Conservation (phyloP, 768 basidiomycete genomes). For the Phanerodontia chrysosporium region DNA sequence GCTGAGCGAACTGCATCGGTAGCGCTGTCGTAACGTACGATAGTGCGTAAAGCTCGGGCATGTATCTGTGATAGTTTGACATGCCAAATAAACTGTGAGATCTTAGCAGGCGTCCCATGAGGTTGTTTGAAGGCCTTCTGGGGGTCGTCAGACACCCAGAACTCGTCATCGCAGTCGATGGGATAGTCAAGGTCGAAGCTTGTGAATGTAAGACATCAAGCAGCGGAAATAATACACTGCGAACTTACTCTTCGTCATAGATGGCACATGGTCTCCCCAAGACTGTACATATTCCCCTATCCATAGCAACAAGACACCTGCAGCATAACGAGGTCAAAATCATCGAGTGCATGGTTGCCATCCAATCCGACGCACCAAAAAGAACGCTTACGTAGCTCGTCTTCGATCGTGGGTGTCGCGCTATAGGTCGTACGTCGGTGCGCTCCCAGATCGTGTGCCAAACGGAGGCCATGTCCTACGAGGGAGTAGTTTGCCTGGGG, state of each 20-base stretch:
- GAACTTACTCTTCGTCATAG: slow-evolving; percentile 65
- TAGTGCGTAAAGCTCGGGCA: slow-evolving; percentile 50
- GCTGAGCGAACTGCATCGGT: background rate
- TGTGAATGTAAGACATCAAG: background rate
- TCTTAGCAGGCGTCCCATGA: slow-evolving; percentile 44
- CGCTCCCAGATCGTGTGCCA: slow-evolving; percentile 48
- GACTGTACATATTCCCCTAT: slow-evolving; percentile 38
- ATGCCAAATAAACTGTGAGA: slow-evolving; percentile 53
- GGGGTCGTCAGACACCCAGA: slow-evolving; percentile 59
- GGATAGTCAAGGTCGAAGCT: slow-evolving; percentile 65
- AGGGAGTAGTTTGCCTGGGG: slow-evolving; percentile 31
- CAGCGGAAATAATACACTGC: slow-evolving; percentile 3
- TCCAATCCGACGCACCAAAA: slow-evolving; percentile 9
- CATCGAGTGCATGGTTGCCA: too few relatives aligned
- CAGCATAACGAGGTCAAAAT: background rate
- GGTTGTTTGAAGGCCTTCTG: slow-evolving; percentile 60
- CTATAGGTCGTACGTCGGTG: slow-evolving; percentile 39
- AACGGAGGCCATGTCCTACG: slow-evolving; percentile 36
- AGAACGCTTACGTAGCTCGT: slow-evolving; percentile 10
- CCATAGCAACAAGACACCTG: slow-evolving; percentile 30
- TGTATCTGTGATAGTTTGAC: slow-evolving; percentile 58
- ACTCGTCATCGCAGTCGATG: slow-evolving; percentile 70
- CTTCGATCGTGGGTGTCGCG: slow-evolving; percentile 4
- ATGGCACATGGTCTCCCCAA: slow-evolving; percentile 63
- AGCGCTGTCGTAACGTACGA: background rate